Conservation (phyloP, 345 rosid genomes). For the Excoecaria cochinchinensis region DNA sequence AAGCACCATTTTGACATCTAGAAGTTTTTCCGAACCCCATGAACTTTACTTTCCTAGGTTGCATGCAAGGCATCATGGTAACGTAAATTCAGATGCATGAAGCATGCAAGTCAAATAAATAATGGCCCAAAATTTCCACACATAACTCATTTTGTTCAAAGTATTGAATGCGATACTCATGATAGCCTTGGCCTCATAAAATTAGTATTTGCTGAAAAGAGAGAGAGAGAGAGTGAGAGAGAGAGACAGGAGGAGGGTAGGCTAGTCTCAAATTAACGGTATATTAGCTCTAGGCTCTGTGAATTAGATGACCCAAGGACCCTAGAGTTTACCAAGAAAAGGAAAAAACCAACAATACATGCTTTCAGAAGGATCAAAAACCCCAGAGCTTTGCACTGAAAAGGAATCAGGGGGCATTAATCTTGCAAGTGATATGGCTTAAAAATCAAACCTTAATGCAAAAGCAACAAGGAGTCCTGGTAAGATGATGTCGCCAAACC, state of each 20-base stretch:
- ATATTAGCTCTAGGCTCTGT: no score
- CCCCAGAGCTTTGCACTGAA: no score
- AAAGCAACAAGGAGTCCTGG: conserved; percentile 93
- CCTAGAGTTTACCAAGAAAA: no score
- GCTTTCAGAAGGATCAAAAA: no score
- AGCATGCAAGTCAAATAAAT: background rate
- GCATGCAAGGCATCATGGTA: background rate
- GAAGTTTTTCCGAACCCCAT: background rate
- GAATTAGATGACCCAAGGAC: no score
- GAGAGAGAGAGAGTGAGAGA: no score
- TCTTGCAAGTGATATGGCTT: conserved; percentile 5
- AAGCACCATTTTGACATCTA: background rate
- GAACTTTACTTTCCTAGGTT: background rate
- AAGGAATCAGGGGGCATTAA: background rate
- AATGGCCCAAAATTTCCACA: background rate
- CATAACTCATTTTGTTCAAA: no score
- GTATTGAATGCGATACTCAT: background rate
- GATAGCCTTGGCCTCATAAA: background rate
- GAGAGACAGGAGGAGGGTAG: no score
- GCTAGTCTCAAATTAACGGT: no score
- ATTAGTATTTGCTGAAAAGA: no score
- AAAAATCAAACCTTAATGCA: conserved; percentile 63
- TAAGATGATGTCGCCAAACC: conserved; percentile 95
- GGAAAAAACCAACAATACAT: no score
- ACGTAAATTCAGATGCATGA: background rate